Evolutionary conservation across 192 early-diverging fungal genomes (phyloP), one percentile per base, ranked within the genome.

Genomic region (Gaertneriomyces sp.): DNA sequence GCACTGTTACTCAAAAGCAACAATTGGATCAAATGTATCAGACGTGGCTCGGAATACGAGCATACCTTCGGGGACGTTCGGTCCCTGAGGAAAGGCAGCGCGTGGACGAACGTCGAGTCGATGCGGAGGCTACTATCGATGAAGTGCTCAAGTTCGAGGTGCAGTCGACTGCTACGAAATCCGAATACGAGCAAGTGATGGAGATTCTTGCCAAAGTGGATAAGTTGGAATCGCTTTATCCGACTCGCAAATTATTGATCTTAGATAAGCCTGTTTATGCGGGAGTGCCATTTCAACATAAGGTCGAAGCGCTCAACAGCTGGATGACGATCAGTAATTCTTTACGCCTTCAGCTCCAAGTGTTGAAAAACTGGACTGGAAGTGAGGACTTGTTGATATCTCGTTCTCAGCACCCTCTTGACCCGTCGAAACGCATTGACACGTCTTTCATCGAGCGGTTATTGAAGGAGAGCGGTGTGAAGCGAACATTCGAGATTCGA

Each of bases 331-430:
- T 90, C 4, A 85, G 83, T 19, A 85, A 85, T 47, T 84, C 85
- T 42, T 74, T 94, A 17, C 79, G 84, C 38, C 83, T 86, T 33
- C 87, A 93, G 59, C 74, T 83, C 62, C 82, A 79, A 58, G 90
- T 94, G 72, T 75, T 94, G 38, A 81, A 86, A 61, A 83, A 87
- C 53, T 94, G 92, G 92, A 91, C 90, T 4, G 90, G 88, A 33
- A 90, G 85, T 45, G 87, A 87, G 19, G 79, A 78, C 46, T 66
- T 89, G 10, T 74, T 83, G 44, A 83, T 87, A 7, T 70, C 81
- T 4, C 76, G 84, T 53, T 75, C 81, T 33, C 78, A 79, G n/a
- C 75, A 85, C 58, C 68, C 71, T 8, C 70, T 76, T 16, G 64
- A 70, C 4, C 63, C 64, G 39, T 76, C 75, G 14, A 78, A 77